Base-by-base conservation (phyloP, 768 basidiomycete species). In the Amanita pallidorosea region DNA sequence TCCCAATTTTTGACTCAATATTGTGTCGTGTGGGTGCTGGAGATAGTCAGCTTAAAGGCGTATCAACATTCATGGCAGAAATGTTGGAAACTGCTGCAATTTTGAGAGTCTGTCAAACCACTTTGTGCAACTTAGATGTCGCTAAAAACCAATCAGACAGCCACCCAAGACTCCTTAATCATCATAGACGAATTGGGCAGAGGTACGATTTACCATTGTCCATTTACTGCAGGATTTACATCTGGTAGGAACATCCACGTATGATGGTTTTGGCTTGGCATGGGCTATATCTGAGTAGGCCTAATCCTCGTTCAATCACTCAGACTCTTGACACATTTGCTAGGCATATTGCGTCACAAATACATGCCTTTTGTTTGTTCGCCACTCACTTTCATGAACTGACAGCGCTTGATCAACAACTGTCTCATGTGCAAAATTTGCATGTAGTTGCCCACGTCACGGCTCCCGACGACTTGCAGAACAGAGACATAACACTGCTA, bases 21-120 rank as follows among this genome's bases (percentile, higher is more conserved):
- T 68, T 98, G 9, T 96, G 95, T 52, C 77, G 96, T 55, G 95
- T 99, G 2, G 96, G 96, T 7, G 96, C 96, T 0, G 96, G 96
- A 0, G 96, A 99, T 63, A 94, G 89, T 63, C 95, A 98, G 62
- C 69, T 98, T 41, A 98, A 96, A 65, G 96, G 96, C 9, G 91
- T 99, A 0, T 95, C 92, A 22, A 99, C 95, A 0, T 99, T 99
- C 65, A 98, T 98, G 95, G 94, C 93, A 1, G 96, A 99, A 66
- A 98, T 98, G 96, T 75, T 99, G 25, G 96, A 99, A 65, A 98
- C 94, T 0, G 94, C 96, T 0, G 90, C 88, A 0, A 98, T 98
- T 59, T 75, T 99, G 38, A 77, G 85, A 59, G 91, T 90, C 34
- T 25, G 80, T 59, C 29, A 37, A n/a, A 49, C 35, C 25, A 17